These are phyloP conservation scores for Exophiala spinifera DNA, from an alignment of 2,329 filamentous ascomycete genomes.

Conservation along the genomic window DNA sequence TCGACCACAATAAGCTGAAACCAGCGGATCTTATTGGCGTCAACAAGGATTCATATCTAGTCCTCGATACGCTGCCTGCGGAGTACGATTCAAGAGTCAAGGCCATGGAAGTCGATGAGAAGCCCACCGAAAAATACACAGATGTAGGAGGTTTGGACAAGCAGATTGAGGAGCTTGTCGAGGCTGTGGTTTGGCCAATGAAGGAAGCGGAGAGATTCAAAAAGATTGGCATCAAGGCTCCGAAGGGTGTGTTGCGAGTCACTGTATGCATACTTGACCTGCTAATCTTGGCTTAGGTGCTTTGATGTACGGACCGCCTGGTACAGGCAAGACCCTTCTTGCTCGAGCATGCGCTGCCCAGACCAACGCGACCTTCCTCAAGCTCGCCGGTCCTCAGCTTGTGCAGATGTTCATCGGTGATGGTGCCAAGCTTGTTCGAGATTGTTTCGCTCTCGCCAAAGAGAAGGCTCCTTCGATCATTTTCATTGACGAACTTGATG, in stretches of 20 bases:
- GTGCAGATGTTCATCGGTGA: conserved; percentile 99
- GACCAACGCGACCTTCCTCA: conserved; percentile 97
- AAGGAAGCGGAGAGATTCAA: conserved; percentile 99
- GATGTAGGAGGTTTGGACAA: conserved; percentile 97
- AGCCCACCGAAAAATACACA: conserved; percentile 97
- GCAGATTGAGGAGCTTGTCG: conserved; percentile 97
- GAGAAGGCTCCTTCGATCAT: conserved; percentile 99
- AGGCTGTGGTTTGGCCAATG: conserved; percentile 99
- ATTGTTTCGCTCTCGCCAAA: conserved; percentile 96
- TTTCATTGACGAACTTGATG: conserved; percentile 98
- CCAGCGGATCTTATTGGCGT: conserved; percentile 96
- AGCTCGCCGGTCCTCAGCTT: conserved; percentile 93
- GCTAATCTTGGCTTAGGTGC: conserved; percentile 56
- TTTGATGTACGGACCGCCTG: conserved; percentile 80
- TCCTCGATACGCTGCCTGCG: conserved; percentile 91
- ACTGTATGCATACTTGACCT: conserved; percentile 15
- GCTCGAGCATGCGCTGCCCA: conserved; percentile 95
- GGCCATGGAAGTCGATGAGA: conserved; percentile 99
- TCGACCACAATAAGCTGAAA: conserved; percentile 92
- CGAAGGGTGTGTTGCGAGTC: conserved; percentile 68
- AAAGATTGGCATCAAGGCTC: conserved; percentile 99
- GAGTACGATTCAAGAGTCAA: conserved; percentile 99
- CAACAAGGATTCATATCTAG: conserved; percentile 98
- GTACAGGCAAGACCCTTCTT: conserved; percentile 56
- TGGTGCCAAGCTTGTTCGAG: conserved; percentile 92